Base-by-base conservation (phyloP, 805 yeast genomes). In the Grigorovia transvaalensis region DNA sequence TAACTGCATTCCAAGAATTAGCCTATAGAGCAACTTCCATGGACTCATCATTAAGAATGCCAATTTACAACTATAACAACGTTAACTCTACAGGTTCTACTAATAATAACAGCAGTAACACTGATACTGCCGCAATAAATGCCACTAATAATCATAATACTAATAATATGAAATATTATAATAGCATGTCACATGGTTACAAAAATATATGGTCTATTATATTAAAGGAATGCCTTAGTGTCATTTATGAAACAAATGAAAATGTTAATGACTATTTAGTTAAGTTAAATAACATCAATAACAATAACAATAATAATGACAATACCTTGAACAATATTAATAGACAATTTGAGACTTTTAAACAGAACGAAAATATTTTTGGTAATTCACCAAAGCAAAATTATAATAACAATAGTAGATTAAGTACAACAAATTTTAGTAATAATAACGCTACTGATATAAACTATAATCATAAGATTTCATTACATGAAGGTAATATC, bases 1-100 rank as follows among this genome's bases (percentile, higher is more conserved):
- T 81, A 53, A 80, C 88, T 1, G 89, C 91, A 2, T 84, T 80
- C 67, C 91, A 85, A 66, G 93, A 85, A 61, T 70, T 85, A 50
- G 84, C 87, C 0, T 82, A 77, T 58, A 71, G 85, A 47, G 71
- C 89, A 8, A 76, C 81, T 1, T 67, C 79, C 2, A 62, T 71
- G 1, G 75, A 76, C 54, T 56, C 67, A 2, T 74, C 76, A 48
- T 69, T 77, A 50, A 74, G 90, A 62, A 56, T 64, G 30, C 71
- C 80, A 3, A 76, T 85, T 29, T 85, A 80, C 62, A 74, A 73
- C 54, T 74, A 76, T 45, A 38, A 20, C 27, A 23, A 23, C 6
- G 27, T 23, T 3, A 23, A 23, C 6, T 4, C 27, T 23, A 23
- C 6, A 4, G 6, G 27, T 45, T 9, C 2, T 13, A 27, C 19